Percentiles rank a stretch among this genome's conserved stretches.
phyloP scores from a whole-genome alignment of 2,329 filamentous ascomycete species.

The Anthostomella pinea region DNA sequence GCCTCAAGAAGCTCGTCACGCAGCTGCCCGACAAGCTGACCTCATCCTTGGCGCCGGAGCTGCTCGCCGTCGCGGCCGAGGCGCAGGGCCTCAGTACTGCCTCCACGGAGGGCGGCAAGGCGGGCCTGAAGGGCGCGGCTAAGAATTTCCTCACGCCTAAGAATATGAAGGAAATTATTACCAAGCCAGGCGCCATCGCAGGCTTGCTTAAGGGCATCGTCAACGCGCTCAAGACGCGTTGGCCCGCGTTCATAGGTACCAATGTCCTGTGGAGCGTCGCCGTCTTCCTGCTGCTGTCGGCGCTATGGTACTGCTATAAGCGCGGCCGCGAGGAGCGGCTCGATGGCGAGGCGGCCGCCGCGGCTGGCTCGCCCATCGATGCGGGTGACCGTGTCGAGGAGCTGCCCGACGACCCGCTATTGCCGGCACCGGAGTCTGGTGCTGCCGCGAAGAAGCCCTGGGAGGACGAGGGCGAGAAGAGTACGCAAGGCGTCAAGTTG shows the following conservation, averaged over 20 bases:
- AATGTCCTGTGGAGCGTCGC: conserved; percentile 90
- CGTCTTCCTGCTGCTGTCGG: conserved; percentile 83
- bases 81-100: conserved; percentile 60
- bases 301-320: conserved; percentile 98
- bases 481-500: no score
- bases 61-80: conserved; percentile 76
- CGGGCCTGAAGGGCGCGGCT: conserved; percentile 51
- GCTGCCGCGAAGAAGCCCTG: neutral
- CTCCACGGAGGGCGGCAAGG: conserved; percentile 42
- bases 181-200: conserved; percentile 82
- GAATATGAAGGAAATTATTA: conserved; percentile 74
- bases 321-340: conserved; percentile 83
- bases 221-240: conserved; percentile 79
- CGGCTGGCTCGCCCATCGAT: conserved; percentile 35
- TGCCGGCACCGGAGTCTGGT: conserved; percentile 30
- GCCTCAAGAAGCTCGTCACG: conserved; percentile 82
- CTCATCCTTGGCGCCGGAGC: conserved; percentile 70
- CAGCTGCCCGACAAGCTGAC: conserved; percentile 81
- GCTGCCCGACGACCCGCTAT: conserved; percentile 45
- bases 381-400: conserved; percentile 46
- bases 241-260: conserved; percentile 87
- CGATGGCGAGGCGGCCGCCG: conserved; percentile 50
- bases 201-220: conserved; percentile 87
- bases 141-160: conserved; percentile 68
- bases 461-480: no score